Conservation (phyloP, 2,329 filamentous ascomycete genomes). For the Bipolaris cookei region DNA sequence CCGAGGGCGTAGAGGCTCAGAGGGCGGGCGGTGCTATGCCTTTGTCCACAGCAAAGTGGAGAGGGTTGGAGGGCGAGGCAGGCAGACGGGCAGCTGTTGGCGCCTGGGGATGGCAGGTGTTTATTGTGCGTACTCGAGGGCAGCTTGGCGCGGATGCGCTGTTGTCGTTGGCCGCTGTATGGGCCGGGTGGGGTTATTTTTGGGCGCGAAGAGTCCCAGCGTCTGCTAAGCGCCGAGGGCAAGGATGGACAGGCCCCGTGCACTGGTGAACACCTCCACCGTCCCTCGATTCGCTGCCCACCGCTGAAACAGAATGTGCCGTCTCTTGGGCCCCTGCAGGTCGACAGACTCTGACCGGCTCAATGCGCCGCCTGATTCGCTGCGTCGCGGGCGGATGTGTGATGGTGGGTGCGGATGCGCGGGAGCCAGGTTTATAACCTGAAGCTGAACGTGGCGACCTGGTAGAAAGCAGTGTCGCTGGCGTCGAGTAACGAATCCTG, state of each 20-base stretch:
- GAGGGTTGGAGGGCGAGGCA: constrained; percentile 35
- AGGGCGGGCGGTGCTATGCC: constrained; percentile 33
- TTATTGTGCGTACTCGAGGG: constrained; percentile 36
- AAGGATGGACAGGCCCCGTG: constrained; percentile 25
- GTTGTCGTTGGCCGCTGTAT: constrained; percentile 44
- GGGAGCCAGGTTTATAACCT: constrained; percentile 31
- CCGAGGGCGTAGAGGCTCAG: constrained; percentile 15
- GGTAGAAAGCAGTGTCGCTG: constrained; percentile 29
- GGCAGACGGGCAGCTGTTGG: constrained; percentile 34
- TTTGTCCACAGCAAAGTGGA: constrained; percentile 37
- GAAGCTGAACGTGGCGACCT: constrained; percentile 34
- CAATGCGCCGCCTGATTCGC: constrained; percentile 37
- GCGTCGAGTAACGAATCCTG: constrained; percentile 27
- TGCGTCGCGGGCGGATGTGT: constrained; percentile 27
- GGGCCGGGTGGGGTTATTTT: constrained; percentile 33
- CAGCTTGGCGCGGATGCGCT: constrained; percentile 35
- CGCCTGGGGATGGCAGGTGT: constrained; percentile 36
- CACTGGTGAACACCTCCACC: constrained; percentile 24
- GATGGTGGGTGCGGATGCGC: constrained; percentile 34
- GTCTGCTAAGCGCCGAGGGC: constrained; percentile 41
- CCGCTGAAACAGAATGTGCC: constrained; percentile 46
- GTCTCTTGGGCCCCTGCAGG: constrained; percentile 48
- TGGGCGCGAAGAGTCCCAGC: constrained; percentile 37
- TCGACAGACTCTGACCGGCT: constrained; percentile 24
- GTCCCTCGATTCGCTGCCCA: constrained; percentile 27